These are phyloP conservation scores for Penicillium sp. DNA, from an alignment of 2,329 filamentous ascomycete genomes.

Conservation along the genomic window DNA sequence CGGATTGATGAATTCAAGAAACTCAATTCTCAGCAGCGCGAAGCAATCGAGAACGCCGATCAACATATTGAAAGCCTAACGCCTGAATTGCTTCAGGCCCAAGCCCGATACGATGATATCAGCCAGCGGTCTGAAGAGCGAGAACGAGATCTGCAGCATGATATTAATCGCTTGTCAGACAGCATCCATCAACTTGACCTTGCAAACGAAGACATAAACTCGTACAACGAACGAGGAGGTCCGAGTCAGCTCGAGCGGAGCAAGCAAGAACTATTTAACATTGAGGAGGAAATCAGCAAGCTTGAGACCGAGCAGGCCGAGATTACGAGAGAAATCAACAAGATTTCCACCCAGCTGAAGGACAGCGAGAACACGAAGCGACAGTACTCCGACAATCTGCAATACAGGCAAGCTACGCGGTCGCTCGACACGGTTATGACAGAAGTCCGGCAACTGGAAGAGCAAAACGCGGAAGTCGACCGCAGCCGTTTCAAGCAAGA, in stretches of 20 bases:
- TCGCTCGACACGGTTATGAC: constrained; percentile 61
- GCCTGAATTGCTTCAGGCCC: constrained; percentile 71
- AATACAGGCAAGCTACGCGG: constrained; percentile 70
- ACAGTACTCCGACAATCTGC: constrained; percentile 83
- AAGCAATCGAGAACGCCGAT: constrained; percentile 65
- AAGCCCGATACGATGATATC: constrained; percentile 71
- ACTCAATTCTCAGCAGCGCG: constrained; percentile 63
- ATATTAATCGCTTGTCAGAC: constrained; percentile 65
- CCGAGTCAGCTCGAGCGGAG: constrained; percentile 65
- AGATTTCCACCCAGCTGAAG: constrained; percentile 69
- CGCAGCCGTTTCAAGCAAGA: constrained; percentile 69
- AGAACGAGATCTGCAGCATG: constrained; percentile 67
- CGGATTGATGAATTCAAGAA: constrained; percentile 71
- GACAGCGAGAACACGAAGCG: constrained; percentile 79
- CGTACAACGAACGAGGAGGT: constrained; percentile 73
- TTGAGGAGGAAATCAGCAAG: constrained; percentile 62
- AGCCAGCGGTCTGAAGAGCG: constrained; percentile 65
- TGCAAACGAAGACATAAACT: constrained; percentile 70
- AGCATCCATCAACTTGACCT: constrained; percentile 73
- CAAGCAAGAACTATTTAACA: constrained; percentile 61
- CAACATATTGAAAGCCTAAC: constrained; percentile 67
- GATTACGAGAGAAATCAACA: constrained; percentile 67
- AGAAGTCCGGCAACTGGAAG: constrained; percentile 71
- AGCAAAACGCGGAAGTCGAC: constrained; percentile 76
- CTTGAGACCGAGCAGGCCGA: constrained; percentile 64